A percentile compares a stretch with the other conserved stretches of the same genome.
phyloP scores from a whole-genome alignment of 225 moss, liverwort and hornwort species.

The Neckera pumila region DNA sequence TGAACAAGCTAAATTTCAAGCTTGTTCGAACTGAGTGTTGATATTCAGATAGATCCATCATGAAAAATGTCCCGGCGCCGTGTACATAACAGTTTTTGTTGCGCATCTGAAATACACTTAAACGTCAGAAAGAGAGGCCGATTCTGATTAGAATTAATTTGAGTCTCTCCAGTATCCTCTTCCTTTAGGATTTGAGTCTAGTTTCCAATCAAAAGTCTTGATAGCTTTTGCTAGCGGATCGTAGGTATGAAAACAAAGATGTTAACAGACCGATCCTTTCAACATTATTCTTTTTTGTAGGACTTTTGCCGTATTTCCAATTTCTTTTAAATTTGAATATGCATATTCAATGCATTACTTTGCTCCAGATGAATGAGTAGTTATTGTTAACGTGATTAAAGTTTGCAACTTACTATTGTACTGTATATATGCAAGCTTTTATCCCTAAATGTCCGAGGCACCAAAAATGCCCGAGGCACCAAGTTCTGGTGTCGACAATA shows the following conservation, averaged over 20 bases:
- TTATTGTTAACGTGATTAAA: background rate
- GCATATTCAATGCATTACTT: background rate
- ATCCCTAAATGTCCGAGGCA: too few species aligned
- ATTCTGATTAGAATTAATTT: background rate
- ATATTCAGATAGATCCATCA: background rate
- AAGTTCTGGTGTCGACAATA: too few species aligned
- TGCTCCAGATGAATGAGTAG: background rate
- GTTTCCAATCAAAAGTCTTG: background rate
- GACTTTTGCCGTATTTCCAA: background rate
- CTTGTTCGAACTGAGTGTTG: background rate
- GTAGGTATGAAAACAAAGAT: background rate
- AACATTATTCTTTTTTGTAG: background rate
- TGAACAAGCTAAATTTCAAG: constrained; percentile 49
- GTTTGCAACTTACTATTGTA: background rate
- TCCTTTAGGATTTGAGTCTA: background rate
- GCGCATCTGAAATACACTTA: background rate
- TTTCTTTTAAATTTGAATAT: background rate
- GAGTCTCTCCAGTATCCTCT: background rate
- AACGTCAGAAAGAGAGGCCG: background rate
- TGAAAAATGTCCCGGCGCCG: background rate
- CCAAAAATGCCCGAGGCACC: too few species aligned
- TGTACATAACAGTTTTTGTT: background rate
- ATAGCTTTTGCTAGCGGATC: too few species aligned
- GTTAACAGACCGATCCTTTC: background rate
- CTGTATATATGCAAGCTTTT: background rate